Evolutionary conservation across 345 rosid genomes (phyloP).

Genomic region (Bruguiera parviflora): DNA sequence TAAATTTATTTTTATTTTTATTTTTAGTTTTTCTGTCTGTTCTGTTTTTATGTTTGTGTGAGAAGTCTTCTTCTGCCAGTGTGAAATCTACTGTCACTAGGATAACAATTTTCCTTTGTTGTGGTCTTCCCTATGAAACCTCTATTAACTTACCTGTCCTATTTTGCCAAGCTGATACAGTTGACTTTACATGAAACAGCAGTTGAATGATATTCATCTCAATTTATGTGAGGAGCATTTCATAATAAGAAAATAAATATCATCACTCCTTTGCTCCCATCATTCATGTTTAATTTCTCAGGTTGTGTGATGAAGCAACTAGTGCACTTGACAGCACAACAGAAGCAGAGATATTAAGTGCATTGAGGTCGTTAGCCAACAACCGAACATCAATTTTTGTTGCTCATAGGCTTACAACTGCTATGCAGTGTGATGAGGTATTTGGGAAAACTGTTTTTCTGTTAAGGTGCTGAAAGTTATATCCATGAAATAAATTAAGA

Average conservation of each 20-base stretch:
- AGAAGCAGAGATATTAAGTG: constrained; percentile 88
- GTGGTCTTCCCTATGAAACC: too few species aligned
- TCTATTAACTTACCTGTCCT: too few species aligned
- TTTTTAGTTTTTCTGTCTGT: neutral
- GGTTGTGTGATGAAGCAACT: constrained; percentile 98
- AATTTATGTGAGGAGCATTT: too few species aligned
- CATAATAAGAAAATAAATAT: neutral
- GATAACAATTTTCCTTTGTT: too few species aligned
- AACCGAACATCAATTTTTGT: constrained; percentile 88
- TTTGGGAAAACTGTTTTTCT: neutral
- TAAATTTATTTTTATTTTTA: too few species aligned
- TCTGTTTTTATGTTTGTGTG: neutral
- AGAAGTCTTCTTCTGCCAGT: neutral
- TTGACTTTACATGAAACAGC: too few species aligned
- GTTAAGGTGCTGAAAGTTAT: neutral
- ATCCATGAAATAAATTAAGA: neutral
- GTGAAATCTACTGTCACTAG: too few species aligned
- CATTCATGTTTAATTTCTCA: constrained; percentile 24
- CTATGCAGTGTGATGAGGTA: constrained; percentile 99
- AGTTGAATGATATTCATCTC: too few species aligned
- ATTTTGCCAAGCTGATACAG: too few species aligned
- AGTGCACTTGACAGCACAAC: constrained; percentile 99
- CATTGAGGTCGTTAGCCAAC: constrained; percentile 76
- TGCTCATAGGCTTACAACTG: constrained; percentile 98
- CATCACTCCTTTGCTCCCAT: neutral